These are phyloP conservation scores for Ustilago tritici DNA, from an alignment of 1,284 basidiomycete species.

Conservation along the genomic window DNA sequence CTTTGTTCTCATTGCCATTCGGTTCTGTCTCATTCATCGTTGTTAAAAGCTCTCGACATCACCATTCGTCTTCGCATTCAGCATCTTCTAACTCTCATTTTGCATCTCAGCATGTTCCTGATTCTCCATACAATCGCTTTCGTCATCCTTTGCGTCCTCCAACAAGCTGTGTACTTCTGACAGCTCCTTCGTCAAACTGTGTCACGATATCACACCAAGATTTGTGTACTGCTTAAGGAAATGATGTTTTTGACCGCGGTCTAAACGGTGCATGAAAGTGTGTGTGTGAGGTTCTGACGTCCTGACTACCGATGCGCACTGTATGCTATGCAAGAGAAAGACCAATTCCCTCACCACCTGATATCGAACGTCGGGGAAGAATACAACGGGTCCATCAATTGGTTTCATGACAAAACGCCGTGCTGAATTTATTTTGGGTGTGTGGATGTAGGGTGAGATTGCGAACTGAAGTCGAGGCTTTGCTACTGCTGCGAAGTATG, in stretches of 20 bases:
- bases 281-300: conserved; percentile 18
- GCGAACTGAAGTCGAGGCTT: conserved; percentile 13
- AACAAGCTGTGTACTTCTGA: neutral
- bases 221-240: conserved; percentile 21
- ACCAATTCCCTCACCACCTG: conserved; percentile 2
- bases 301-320: neutral
- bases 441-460: neutral
- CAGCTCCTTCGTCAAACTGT: neutral
- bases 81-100: too few relatives aligned
- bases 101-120: too few relatives aligned
- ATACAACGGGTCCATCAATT: conserved; percentile 16
- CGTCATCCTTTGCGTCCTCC: too few relatives aligned
- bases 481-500: neutral
- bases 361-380: conserved; percentile 11
- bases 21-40: too few relatives aligned
- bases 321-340: neutral
- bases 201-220: neutral
- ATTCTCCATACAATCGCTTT: too few relatives aligned
- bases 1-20: too few relatives aligned
- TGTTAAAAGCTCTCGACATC: too few relatives aligned
- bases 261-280: conserved; percentile 9
- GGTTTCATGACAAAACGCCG: neutral
- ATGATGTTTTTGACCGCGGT: conserved; percentile 33
- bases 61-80: too few relatives aligned
- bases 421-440: conserved; percentile 11